Evolutionary conservation across 2,329 filamentous ascomycete genomes (phyloP), one percentile per base, ranked within the genome.

Genomic region (Stagonosporopsis rhizophila): DNA sequence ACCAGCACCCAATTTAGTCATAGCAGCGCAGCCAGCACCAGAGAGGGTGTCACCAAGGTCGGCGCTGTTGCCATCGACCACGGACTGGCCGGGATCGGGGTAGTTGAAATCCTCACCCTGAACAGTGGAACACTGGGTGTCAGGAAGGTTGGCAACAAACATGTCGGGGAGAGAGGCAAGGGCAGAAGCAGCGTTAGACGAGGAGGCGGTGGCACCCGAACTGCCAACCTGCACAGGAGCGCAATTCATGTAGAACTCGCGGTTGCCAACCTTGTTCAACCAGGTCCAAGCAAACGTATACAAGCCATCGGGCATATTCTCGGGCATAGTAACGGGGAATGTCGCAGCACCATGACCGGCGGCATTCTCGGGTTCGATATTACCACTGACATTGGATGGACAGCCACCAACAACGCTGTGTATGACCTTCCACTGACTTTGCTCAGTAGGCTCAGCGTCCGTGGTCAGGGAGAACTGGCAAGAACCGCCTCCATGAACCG

Each of bases 201-300:
- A 38, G 1, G 65, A 63, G 6, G 57, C 61, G 14, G 56, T 75
- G 52, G 85, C 67, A 49, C 76, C 72, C 20, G 78, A 77, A 4
- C 76, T 78, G 0, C 85, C 85, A 22, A 98, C 82, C 0, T 81
- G 83, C 44, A 96, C 76, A 0, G 91, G 86, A 0, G 89, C 91
- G 67, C 94, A 99, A 83, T 96, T 96, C 92, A 96, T 96, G 83
- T 98, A 97, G 83, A 96, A 92, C 74, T 98, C 95, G 1, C 93
- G 88, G 80, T 96, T 96, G 2, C 95, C 95, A 9, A 96, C 71
- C 57, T 89, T 89, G 77, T 98, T 98, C 77, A 96, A 87, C 95
- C 95, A 98, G 0, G 92, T 92, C 92, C 93, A 98, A 0, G 91
- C 91, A 4, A 98, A 81, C 0, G 88, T 90, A 45, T 91, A 94